A percentile compares a stretch with the other conserved stretches of the same genome.
These are phyloP conservation scores for Phytophthora tentaculata DNA, from an alignment of 352 stramenopile genomes.

Conservation along the genomic window DNA sequence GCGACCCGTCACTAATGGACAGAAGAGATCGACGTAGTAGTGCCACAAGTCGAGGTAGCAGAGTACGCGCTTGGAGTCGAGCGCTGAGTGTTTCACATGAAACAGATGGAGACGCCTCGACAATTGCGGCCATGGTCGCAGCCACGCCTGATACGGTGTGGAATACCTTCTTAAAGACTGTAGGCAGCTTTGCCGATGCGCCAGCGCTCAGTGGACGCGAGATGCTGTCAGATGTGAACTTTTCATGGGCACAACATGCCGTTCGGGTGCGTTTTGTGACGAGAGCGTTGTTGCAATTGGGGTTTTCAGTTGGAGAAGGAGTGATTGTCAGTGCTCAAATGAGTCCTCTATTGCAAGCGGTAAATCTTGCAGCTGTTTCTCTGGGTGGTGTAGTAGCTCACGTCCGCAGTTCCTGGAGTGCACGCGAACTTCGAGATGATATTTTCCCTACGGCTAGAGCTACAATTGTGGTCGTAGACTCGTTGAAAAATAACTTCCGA, in stretches of 20 bases:
- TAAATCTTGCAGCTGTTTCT: constrained; percentile 68
- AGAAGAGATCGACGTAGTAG: constrained; percentile 15
- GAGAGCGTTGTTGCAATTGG: constrained; percentile 56
- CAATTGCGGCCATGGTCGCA: constrained; percentile 28
- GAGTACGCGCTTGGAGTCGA: constrained; percentile 30
- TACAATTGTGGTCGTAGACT: constrained; percentile 67
- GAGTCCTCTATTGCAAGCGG: constrained; percentile 52
- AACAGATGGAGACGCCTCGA: constrained; percentile 11
- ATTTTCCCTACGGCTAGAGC: constrained; percentile 64
- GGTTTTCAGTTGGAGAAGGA: constrained; percentile 63
- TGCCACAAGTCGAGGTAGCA: constrained; percentile 13
- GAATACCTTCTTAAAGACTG: constrained; percentile 40
- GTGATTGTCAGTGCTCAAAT: constrained; percentile 56
- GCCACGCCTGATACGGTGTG: constrained; percentile 30
- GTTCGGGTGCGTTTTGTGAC: constrained; percentile 43
- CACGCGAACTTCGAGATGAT: constrained; percentile 51
- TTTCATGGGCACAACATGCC: constrained; percentile 39
- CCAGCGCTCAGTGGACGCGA: constrained; percentile 34
- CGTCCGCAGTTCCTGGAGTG: constrained; percentile 59
- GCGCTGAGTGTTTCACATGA: constrained; percentile 35
- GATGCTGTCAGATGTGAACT: constrained; percentile 14
- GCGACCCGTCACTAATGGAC: constrained; percentile 3
- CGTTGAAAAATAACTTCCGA: constrained; percentile 54
- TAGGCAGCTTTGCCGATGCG: constrained; percentile 24
- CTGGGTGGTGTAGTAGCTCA: constrained; percentile 67